Base-by-base conservation (phyloP, 306 rosid genomes). In the Adenanthera pavonina region DNA sequence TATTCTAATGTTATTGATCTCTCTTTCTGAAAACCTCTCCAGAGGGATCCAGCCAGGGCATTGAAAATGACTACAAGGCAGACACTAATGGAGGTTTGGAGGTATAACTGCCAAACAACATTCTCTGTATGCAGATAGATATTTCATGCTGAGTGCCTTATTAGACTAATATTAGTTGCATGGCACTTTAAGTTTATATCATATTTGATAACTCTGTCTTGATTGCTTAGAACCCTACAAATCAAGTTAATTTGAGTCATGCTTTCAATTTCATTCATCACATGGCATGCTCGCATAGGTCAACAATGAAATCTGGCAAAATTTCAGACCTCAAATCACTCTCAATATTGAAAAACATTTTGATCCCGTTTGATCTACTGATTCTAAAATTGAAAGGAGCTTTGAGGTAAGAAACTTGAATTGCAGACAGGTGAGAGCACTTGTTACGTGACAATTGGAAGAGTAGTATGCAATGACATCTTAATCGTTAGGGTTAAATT, bases 61-160 rank as follows among this genome's bases (percentile, higher is more conserved):
- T 78, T 81, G 85, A 87, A 15, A 77, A 87, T 87, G 89, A 84
- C 89, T 34, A 87, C 89, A 2, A 81, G 82, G 82, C 84, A 81
- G 75, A 87, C 89, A 61, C 54, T 87, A 57, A 34, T 61, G 65
- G 87, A 84, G 61, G 70, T 87, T 72, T 87, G 89, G 89, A 87
- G 89, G 89, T 87, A 87, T 78, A 49, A 13, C 20, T 71, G 59
- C 52, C 74, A 20, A 46, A 11, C 15, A 48, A 71, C 76, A 71
- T 48, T 48, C 25, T 49, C 43, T 48, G 75, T 14, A 14, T 48
- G 76, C 13, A 20, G 57, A 70, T 70, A 25, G 20, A 78, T 33
- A 72, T 81, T 47, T 30, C 74, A 73, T 54, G 59, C 38, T 30
- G 47, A 59, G 34, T 74, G 64, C 34, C 30, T 41, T 13, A n/a